These are phyloP conservation scores for Phytopythium aichiense DNA, from an alignment of 352 stramenopile species.

Conservation along the genomic window DNA sequence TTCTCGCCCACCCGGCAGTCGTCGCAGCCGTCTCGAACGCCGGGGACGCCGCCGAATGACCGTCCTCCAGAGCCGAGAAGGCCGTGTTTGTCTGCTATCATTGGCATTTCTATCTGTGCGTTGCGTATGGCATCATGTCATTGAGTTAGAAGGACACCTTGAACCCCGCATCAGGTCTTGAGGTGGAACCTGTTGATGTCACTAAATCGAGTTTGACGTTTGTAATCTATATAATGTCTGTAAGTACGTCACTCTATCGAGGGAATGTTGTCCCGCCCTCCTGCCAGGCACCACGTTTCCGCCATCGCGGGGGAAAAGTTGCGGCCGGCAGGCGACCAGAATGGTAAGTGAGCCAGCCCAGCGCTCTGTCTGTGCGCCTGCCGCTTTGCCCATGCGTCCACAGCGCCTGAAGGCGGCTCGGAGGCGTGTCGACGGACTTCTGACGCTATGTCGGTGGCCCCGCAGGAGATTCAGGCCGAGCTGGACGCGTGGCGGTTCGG, in stretches of 20 bases:
- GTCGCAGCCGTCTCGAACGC: constrained; percentile 10
- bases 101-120: not conserved
- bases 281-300: not conserved
- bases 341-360: not conserved
- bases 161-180: not conserved
- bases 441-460: not conserved
- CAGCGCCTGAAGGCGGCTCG: not conserved
- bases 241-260: not conserved
- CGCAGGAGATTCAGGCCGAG: constrained; percentile 36
- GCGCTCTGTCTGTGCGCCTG: not conserved
- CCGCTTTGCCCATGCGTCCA: not conserved
- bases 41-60: not conserved
- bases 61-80: not conserved
- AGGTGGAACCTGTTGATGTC: not conserved
- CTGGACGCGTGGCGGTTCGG: constrained; percentile 48
- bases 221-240: not conserved
- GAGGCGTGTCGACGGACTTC: no score
- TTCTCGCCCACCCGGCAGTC: constrained; percentile 38
- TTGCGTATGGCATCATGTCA: not conserved
- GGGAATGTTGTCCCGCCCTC: not conserved
- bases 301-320: not conserved
- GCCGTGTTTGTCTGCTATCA: not conserved
- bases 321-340: not conserved
- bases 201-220: not conserved
- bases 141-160: not conserved